Base-by-base conservation (phyloP, 1,139 yeast species). In the Ogataea hybrid region DNA sequence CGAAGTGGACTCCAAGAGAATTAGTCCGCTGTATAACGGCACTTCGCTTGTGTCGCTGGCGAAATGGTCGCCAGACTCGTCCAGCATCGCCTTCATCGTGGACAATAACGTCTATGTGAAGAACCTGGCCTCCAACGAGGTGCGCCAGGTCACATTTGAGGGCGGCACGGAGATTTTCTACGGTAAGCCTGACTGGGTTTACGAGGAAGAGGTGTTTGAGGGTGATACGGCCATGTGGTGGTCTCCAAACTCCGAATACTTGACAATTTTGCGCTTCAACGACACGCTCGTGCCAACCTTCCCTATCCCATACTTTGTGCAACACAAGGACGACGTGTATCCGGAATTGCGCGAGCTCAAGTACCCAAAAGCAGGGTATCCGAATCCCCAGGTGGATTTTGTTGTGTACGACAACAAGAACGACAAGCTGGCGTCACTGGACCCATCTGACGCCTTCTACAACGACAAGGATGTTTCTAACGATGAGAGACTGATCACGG, bases 181-280 rank as follows among this genome's bases (percentile, higher is more conserved):
- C 49, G 83, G 82, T 17, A 71, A 71, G 43, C 80, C 82, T 0
- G 82, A 77, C 53, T 77, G 83, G 83, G 81, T 77, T 8, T 77
- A 77, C 50, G 83, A 77, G 56, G 83, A 77, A 52, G 83, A 77
- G 51, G 81, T 77, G 3, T 74, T 68, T 46, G 71, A 67, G 16
- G 56, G 68, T 30, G 81, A 76, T 48, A 63, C 68, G 17, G 77
- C 74, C 2, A 56, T 77, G 47, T 77, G 81, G 81, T 77, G 82
- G 82, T 73, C 82, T 2, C 81, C 81, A 9, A 57, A 63, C 16
- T 77, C 81, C 9, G 65, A 68, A 32, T 73, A 68, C 47, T 53
- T 77, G 37, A 59, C 76, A 0, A 73, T 74, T 46, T 64, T 75
- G 53, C 67, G 71, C 47, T 68, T 75, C 36, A 71, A 77, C 52